Conservation (phyloP, 148 eudicot species). For the Spergularia marina region DNA sequence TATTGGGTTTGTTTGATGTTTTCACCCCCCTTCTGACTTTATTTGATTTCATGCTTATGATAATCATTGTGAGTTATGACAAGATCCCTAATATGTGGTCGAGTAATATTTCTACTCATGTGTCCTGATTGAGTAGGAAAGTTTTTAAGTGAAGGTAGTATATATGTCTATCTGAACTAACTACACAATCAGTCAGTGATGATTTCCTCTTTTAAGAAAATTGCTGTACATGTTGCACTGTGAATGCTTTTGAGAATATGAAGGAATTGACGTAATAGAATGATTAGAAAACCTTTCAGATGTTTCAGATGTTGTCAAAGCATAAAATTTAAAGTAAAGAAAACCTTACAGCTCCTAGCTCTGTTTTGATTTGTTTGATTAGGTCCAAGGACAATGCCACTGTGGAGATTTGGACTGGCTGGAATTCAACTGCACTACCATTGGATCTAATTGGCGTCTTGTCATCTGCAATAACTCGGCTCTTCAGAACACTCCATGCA, state of each 20-base stretch:
- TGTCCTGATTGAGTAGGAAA: background rate
- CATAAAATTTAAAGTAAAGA: background rate
- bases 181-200: background rate
- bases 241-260: background rate
- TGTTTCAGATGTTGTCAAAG: background rate
- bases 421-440: slow-evolving; percentile 45
- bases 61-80: background rate
- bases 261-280: background rate
- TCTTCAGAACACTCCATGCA: slow-evolving; percentile 63
- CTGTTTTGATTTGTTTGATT: slow-evolving; percentile 51
- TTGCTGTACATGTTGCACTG: background rate
- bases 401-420: slow-evolving; percentile 49
- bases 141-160: background rate
- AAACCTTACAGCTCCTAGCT: slow-evolving; percentile 54
- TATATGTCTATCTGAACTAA: background rate
- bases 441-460: slow-evolving; percentile 55
- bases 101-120: background rate
- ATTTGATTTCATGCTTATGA: background rate
- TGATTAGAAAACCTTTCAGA: background rate
- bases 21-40: too few species aligned
- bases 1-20: too few species aligned
- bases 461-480: slow-evolving; percentile 55
- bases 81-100: background rate
- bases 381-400: slow-evolving; percentile 47
- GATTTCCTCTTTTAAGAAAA: background rate